Conservation (phyloP, 805 yeast species). For the Cyberlindnera lachancei region DNA sequence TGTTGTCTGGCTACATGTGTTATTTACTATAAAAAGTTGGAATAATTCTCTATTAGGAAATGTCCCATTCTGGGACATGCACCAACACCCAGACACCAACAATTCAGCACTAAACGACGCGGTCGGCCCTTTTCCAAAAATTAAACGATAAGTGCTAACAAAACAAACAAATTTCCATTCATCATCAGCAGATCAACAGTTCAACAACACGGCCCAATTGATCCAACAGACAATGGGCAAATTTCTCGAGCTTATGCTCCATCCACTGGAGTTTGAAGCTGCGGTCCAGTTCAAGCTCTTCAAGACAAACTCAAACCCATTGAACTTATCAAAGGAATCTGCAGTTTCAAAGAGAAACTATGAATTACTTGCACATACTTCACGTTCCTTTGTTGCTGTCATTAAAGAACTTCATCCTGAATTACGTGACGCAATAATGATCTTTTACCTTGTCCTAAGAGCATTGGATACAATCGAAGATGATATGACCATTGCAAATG, state of each 20-base stretch:
- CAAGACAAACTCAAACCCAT: constrained; percentile 32
- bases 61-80: too few relatives aligned
- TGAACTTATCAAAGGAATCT: constrained; percentile 28
- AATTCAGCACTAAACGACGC: too few relatives aligned
- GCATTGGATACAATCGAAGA: constrained; percentile 96
- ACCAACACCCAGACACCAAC: too few relatives aligned
- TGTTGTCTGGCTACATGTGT: too few relatives aligned
- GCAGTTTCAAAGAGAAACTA: constrained; percentile 56
- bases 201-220: too few relatives aligned
- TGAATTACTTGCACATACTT: constrained; percentile 56
- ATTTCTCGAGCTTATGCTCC: constrained; percentile 7
- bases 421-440: constrained; percentile 68
- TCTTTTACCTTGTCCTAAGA: constrained; percentile 79
- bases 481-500: constrained; percentile 79
- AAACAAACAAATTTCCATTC: too few relatives aligned
- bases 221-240: constrained; percentile 9
- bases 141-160: too few relatives aligned
- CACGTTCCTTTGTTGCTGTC: constrained; percentile 92
- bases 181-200: too few relatives aligned
- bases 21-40: too few relatives aligned
- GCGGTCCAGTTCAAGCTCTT: constrained; percentile 26
- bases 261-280: constrained; percentile 11
- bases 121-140: too few relatives aligned
- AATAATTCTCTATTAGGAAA: too few relatives aligned
- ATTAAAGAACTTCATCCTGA: constrained; percentile 89